phyloP scores from a whole-genome alignment of 345 rosid genomes.

The Carallia pectinifolia region DNA sequence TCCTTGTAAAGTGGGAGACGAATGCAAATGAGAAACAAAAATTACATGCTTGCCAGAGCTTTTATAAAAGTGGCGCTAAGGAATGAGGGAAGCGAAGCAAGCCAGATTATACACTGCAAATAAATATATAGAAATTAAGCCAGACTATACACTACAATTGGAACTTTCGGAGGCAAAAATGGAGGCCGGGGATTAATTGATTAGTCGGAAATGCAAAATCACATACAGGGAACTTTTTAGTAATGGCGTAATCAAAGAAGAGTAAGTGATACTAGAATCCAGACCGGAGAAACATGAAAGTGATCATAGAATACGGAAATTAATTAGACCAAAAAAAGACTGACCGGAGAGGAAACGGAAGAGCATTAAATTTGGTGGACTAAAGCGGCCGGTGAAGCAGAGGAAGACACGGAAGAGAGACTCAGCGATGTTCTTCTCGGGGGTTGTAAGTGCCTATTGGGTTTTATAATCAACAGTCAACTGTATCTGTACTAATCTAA shows the following conservation, averaged over 20 bases:
- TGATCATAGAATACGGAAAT: too few species aligned
- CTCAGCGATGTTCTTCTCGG: not conserved
- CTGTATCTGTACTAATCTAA: too few species aligned
- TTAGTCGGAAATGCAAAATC: conserved; percentile 2
- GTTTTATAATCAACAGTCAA: too few species aligned
- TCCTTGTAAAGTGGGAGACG: conserved; percentile 1
- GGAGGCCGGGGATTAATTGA: too few species aligned
- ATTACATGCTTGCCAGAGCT: conserved; percentile 51
- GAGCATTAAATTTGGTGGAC: not conserved
- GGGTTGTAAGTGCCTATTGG: too few species aligned
- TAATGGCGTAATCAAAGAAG: conserved; percentile 20
- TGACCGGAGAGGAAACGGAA: not conserved
- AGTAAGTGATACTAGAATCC: conserved; percentile 20
- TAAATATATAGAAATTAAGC: not conserved
- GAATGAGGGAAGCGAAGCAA: conserved; percentile 27
- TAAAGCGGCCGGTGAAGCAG: not conserved
- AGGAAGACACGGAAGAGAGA: not conserved
- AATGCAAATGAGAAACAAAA: not conserved
- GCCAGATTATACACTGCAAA: conserved; percentile 31
- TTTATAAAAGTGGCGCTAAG: conserved; percentile 55
- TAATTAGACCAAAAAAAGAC: too few species aligned
- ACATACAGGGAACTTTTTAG: conserved; percentile 35
- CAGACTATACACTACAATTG: too few species aligned
- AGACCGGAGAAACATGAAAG: conserved; percentile 10
- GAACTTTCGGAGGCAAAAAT: too few species aligned